A percentile compares a stretch with the other conserved stretches of the same genome.
Evolutionary conservation across 106 monocot species (phyloP).

Genomic region (Allium fistulosum): DNA sequence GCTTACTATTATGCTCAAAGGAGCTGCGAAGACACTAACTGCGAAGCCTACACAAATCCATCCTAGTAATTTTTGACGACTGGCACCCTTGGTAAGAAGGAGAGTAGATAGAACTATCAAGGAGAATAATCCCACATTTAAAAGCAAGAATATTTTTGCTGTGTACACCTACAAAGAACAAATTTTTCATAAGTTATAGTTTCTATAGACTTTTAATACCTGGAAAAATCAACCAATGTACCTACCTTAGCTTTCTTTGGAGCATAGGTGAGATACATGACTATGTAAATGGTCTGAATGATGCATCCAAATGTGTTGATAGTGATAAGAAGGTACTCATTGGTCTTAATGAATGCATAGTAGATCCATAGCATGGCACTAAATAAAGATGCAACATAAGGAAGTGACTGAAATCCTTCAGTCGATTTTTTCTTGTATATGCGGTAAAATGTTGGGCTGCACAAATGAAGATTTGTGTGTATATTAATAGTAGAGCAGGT

Average conservation of each 20-base stretch:
- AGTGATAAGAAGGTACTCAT: constrained; percentile 52
- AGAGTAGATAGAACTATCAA: constrained; percentile 28
- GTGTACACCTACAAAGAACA: constrained; percentile 17
- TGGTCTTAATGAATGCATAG: constrained; percentile 50
- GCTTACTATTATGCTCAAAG: constrained; percentile 37
- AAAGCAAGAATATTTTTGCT: constrained; percentile 14
- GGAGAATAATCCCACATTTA: constrained; percentile 34
- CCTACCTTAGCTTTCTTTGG: constrained; percentile 32
- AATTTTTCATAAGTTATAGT: not conserved
- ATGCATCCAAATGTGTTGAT: constrained; percentile 61
- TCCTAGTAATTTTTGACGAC: constrained; percentile 20
- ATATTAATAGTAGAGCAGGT: not conserved
- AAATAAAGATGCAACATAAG: constrained; percentile 57
- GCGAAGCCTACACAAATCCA: constrained; percentile 35
- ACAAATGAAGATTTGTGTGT: not conserved
- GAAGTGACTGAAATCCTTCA: constrained; percentile 55
- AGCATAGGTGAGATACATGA: constrained; percentile 49
- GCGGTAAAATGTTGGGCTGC: constrained; percentile 61
- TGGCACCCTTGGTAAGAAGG: constrained; percentile 15
- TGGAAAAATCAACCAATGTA: not conserved
- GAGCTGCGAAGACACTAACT: constrained; percentile 35
- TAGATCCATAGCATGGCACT: constrained; percentile 69
- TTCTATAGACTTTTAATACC: not conserved
- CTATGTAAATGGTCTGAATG: constrained; percentile 57
- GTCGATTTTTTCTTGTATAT: constrained; percentile 52